A percentile compares a stretch with the other conserved stretches of the same genome.
Evolutionary conservation across 2,329 filamentous ascomycete species (phyloP).

Genomic region (Aureobasidium leucospermi): DNA sequence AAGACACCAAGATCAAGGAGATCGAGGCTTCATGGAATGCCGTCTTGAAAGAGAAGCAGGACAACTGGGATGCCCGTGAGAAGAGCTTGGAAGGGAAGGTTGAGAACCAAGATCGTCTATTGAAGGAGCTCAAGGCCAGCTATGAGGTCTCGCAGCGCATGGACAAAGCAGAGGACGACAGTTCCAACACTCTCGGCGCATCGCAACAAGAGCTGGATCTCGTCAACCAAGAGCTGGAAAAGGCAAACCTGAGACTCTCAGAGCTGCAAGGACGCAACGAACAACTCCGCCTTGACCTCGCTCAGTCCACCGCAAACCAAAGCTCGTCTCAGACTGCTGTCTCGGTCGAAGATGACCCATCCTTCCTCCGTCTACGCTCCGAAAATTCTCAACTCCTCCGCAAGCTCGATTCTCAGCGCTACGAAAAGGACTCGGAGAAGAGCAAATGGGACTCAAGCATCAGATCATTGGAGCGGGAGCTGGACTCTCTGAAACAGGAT

Average conservation of each 20-base stretch:
- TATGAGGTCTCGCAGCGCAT: constrained; percentile 93
- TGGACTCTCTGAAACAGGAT: constrained; percentile 67
- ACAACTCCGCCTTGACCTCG: constrained; percentile 81
- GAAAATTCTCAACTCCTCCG: constrained; percentile 90
- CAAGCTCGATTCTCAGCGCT: constrained; percentile 73
- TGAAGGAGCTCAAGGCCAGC: constrained; percentile 93
- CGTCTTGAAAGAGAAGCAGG: constrained; percentile 84
- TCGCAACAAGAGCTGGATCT: constrained; percentile 90
- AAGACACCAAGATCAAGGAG: constrained; percentile 77
- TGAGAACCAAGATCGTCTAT: constrained; percentile 82
- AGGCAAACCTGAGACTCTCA: constrained; percentile 76
- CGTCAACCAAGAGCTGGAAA: constrained; percentile 82
- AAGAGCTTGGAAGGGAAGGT: constrained; percentile 85
- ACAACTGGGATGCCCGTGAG: constrained; percentile 95
- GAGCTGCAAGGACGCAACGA: constrained; percentile 94
- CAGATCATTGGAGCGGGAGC: constrained; percentile 72
- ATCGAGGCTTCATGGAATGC: constrained; percentile 85
- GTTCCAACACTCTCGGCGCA: constrained; percentile 54
- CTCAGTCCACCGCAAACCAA: constrained; percentile 72
- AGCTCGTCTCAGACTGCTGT: constrained; percentile 50
- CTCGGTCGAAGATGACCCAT: constrained; percentile 78
- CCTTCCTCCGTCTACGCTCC: constrained; percentile 77
- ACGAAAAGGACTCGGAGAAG: constrained; percentile 76
- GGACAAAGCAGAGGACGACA: constrained; percentile 58
- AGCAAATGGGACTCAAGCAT: constrained; percentile 68